These are phyloP conservation scores for Moesziomyces sp. DNA, from an alignment of 1,284 basidiomycete species.

Conservation along the genomic window DNA sequence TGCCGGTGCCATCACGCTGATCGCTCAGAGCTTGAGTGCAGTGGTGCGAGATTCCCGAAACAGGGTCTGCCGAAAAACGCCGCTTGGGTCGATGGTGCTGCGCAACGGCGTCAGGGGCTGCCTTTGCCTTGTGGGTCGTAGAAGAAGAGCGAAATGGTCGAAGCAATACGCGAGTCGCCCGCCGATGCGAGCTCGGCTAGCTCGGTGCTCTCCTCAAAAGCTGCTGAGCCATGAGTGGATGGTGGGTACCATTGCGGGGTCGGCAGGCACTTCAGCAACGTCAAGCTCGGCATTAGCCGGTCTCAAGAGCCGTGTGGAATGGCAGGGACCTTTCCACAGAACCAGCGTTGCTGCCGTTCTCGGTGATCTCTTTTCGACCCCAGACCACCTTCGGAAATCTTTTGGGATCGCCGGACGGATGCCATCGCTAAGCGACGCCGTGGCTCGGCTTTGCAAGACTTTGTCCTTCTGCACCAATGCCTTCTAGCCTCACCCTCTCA, in stretches of 20 bases:
- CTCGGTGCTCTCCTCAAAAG: not conserved
- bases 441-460: not conserved
- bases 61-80: not conserved
- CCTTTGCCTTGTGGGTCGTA: not conserved
- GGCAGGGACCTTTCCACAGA: too few species aligned
- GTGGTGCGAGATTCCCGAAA: not conserved
- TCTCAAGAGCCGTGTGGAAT: not conserved
- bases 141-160: not conserved
- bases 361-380: not conserved
- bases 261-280: too few species aligned
- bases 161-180: not conserved
- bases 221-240: too few species aligned
- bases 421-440: too few species aligned
- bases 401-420: not conserved
- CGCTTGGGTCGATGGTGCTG: not conserved
- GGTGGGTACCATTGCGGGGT: too few species aligned
- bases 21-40: not conserved
- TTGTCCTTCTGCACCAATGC: too few species aligned
- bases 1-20: not conserved
- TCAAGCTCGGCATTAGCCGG: slow-evolving; percentile 3
- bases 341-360: not conserved
- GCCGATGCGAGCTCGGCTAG: not conserved
- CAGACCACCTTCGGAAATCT: not conserved
- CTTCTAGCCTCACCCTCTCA: too few species aligned
- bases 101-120: not conserved